Base-by-base conservation (phyloP, 768 basidiomycete genomes). In the Suillus luteus region DNA sequence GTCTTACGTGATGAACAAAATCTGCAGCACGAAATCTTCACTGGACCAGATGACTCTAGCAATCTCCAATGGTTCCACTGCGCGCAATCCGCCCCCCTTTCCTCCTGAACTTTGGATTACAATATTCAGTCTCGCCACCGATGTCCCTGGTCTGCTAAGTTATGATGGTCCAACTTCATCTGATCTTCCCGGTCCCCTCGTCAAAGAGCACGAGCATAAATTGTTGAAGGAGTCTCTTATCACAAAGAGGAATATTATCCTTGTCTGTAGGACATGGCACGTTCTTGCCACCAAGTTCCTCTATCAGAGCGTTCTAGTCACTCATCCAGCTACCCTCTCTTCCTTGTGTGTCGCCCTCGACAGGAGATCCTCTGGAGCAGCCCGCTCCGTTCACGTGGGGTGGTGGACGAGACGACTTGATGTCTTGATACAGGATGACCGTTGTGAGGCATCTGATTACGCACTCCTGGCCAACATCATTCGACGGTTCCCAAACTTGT, bases 81-180 rank as follows among this genome's bases (percentile, higher is more conserved):
- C 33, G 15, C 64, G 44, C 15, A 41, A 43, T 1, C n/a, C 60
- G n/a, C 55, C 60, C 10, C 60, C 19, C 12, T 64, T 75, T 14
- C 73, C 73, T 35, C 72, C 74, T 22, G 74, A 74, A 64, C 60
- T 75, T 46, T 75, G 74, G 74, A 65, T 72, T 19, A 68, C 52
- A 48, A 67, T 75, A 37, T 75, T 75, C 55, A 19, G 40, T 40
- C 61, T 69, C 38, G 70, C 70, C 12, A 66, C 72, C 5, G 59
- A 66, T 41, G 24, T 67, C 6, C 66, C 54, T 14, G 51, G 52
- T 9, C 57, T 66, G 40, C 59, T 73, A 40, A 58, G 64, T 37
- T 69, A 60, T 22, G 65, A 63, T 38, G 43, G 15, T 27, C 46
- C 48, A 12, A 37, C 60, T 54, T 64, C 59, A 33, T 65, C 66